phyloP scores from a whole-genome alignment of 805 yeast species.

The Pichia cabralensis region DNA sequence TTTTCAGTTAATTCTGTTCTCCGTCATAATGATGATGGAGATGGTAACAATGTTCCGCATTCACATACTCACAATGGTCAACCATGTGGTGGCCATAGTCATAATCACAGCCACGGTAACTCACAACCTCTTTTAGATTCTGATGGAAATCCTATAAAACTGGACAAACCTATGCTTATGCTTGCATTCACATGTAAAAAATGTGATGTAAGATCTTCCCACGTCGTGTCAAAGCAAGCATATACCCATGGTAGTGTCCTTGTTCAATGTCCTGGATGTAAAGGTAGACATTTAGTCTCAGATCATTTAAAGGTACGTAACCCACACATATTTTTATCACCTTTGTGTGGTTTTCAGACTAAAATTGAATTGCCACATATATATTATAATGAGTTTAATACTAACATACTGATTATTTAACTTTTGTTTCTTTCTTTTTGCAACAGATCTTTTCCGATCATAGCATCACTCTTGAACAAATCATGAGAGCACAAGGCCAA shows the following conservation, averaged over 20 bases:
- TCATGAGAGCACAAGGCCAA: conserved; percentile 68
- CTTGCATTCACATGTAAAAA: conserved; percentile 88
- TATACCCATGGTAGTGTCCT: conserved; percentile 79
- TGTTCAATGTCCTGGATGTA: conserved; percentile 87
- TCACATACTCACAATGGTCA: conserved; percentile 9
- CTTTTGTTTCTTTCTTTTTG: neutral
- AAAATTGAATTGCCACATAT: too few species aligned
- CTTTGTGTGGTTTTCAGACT: too few species aligned
- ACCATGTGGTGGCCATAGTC: conserved; percentile 10
- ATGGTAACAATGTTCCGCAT: conserved; percentile 2
- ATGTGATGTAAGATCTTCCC: conserved; percentile 77
- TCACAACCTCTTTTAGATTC: neutral
- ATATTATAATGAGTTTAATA: conserved; percentile 10
- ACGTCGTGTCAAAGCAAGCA: conserved; percentile 87
- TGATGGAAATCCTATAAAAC: conserved; percentile 25
- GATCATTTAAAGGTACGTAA: conserved; percentile 79
- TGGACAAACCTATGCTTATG: conserved; percentile 72
- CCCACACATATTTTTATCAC: too few species aligned
- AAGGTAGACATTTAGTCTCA: conserved; percentile 81
- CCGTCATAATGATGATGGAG: too few species aligned
- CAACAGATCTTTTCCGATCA: conserved; percentile 77
- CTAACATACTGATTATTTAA: too few species aligned
- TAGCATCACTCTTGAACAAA: conserved; percentile 69
- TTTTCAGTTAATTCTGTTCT: too few species aligned
- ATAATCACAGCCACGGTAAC: conserved; percentile 3